A percentile compares a stretch with the other conserved stretches of the same genome.
Evolutionary conservation across 192 early-diverging fungal species (phyloP).

Genomic region (Phlyctochytrium planicorne): DNA sequence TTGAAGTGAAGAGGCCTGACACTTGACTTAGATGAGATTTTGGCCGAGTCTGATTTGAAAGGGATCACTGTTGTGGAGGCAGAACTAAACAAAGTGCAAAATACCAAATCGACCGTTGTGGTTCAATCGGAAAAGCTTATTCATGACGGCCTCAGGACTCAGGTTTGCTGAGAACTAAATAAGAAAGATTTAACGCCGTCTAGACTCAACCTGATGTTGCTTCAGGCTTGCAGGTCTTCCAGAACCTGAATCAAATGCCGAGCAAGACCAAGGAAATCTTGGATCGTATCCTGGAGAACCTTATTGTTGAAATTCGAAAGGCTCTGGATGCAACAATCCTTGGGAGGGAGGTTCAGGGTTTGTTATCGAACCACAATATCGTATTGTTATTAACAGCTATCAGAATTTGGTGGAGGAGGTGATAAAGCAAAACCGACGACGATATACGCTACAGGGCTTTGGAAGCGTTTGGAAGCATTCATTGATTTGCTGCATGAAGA

Average conservation of each 20-base stretch:
- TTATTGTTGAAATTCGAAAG: constrained; percentile 31
- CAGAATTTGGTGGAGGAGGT: too few relatives aligned
- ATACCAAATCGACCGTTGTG: constrained; percentile 42
- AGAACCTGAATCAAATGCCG: constrained; percentile 40
- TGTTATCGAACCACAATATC: too few relatives aligned
- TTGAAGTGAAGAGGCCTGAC: too few relatives aligned
- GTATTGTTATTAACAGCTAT: too few relatives aligned
- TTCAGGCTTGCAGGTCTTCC: constrained; percentile 44
- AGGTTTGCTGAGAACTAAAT: too few relatives aligned
- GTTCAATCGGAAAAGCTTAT: constrained; percentile 45
- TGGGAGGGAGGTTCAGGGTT: too few relatives aligned
- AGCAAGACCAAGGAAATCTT: constrained; percentile 27
- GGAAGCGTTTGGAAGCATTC: constrained; percentile 44
- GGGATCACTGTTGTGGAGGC: constrained; percentile 66
- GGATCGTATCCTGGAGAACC: constrained; percentile 29
- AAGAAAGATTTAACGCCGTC: constrained; percentile 9
- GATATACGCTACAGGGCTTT: constrained; percentile 30
- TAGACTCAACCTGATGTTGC: constrained; percentile 51
- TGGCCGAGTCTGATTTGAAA: constrained; percentile 59
- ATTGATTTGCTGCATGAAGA: constrained; percentile 45
- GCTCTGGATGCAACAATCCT: constrained; percentile 39
- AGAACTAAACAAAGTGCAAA: constrained; percentile 48
- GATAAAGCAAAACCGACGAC: constrained; percentile 20
- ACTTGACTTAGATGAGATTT: constrained; percentile 6
- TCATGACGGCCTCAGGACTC: constrained; percentile 27